Evolutionary conservation across 2,329 filamentous ascomycete species (phyloP).

Genomic region (Aspergillus sp.): DNA sequence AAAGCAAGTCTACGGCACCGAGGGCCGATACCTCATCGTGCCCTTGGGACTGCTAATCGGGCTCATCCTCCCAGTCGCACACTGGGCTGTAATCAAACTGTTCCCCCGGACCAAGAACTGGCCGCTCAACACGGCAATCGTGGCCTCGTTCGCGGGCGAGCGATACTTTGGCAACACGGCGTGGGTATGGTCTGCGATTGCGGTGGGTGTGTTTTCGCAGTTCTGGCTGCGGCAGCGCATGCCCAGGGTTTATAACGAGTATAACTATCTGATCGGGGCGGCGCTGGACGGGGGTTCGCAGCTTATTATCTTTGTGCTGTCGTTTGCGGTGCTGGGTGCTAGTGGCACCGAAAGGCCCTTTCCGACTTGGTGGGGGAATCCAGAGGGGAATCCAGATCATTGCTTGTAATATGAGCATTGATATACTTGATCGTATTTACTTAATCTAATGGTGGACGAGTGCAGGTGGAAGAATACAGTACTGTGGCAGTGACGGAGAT

Average conservation of each 20-base stretch:
- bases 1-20: slow-evolving; percentile 52
- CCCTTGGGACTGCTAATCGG: slow-evolving; percentile 54
- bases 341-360: slow-evolving; percentile 9
- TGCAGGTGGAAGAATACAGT: no score
- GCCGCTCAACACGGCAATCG: slow-evolving; percentile 11
- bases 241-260: slow-evolving; percentile 9
- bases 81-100: slow-evolving; percentile 34
- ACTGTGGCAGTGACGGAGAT: no score
- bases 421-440: no score
- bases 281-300: slow-evolving; percentile 10
- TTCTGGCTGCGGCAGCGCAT: slow-evolving; percentile 8
- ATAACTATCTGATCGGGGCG: slow-evolving; percentile 10
- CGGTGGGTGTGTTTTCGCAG: slow-evolving; percentile 4
- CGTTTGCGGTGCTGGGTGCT: slow-evolving; percentile 11
- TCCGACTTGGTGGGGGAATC: slow-evolving; percentile 8
- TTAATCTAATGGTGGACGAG: no score
- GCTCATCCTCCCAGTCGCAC: slow-evolving; percentile 44
- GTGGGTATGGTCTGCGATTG: slow-evolving; percentile 1
- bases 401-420: neutral
- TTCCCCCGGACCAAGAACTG: slow-evolving; percentile 14
- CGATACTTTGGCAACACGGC: slow-evolving; percentile 5
- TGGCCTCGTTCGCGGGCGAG: slow-evolving; percentile 3
- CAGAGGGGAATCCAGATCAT: neutral
- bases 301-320: slow-evolving; percentile 10
- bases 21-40: slow-evolving; percentile 48